phyloP scores from a whole-genome alignment of 2,329 filamentous ascomycete genomes.

The Beauveria sp. region DNA sequence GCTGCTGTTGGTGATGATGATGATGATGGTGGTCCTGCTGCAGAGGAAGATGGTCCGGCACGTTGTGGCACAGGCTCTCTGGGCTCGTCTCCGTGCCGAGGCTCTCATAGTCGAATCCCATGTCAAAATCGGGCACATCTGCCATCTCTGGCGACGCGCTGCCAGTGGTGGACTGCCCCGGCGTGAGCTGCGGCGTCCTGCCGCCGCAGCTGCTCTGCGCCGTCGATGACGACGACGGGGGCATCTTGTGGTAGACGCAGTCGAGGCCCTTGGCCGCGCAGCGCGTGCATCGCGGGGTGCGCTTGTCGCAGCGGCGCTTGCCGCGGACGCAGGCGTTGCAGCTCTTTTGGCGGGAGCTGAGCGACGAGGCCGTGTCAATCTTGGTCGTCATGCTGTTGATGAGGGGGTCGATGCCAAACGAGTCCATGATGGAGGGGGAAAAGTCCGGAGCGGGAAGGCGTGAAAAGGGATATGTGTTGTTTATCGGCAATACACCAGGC shows the following conservation, averaged over 20 bases:
- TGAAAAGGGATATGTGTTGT: no score
- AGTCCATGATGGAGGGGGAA: neutral
- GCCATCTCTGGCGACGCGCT: conserved; percentile 13
- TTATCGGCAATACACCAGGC: no score
- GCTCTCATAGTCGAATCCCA: conserved; percentile 28
- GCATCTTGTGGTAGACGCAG: conserved; percentile 34
- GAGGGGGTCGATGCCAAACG: conserved; percentile 16
- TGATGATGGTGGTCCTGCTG: neutral
- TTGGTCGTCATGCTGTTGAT: conserved; percentile 17
- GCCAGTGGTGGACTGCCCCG: conserved; percentile 5
- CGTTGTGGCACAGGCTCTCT: conserved; percentile 13
- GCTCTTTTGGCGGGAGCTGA: conserved; percentile 42
- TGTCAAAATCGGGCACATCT: conserved; percentile 27
- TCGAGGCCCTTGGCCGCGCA: conserved; percentile 34
- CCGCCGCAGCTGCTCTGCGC: neutral
- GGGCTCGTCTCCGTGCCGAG: conserved; percentile 25
- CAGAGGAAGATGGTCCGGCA: conserved; percentile 14
- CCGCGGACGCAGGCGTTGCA: conserved; percentile 41
- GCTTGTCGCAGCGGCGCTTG: conserved; percentile 42
- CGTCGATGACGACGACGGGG: conserved; percentile 14
- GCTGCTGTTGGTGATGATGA: neutral
- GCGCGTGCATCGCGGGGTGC: conserved; percentile 33
- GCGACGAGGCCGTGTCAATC: conserved; percentile 16
- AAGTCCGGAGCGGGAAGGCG: neutral
- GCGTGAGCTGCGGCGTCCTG: neutral